Base-by-base conservation (phyloP, 805 yeast species). In the Kodamaea neixiangensis region DNA sequence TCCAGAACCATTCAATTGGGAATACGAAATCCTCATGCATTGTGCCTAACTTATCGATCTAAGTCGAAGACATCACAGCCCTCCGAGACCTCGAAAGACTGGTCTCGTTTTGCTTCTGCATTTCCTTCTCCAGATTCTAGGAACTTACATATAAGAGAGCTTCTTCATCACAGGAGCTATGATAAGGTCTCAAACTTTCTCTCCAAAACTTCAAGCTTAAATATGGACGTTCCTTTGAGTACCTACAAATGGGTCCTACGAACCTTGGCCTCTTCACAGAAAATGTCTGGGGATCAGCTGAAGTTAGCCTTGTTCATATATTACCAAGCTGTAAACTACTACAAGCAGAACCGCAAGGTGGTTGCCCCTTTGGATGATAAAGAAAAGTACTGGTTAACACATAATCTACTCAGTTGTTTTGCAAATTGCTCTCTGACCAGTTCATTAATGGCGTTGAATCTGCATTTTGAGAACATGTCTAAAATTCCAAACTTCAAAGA, bases 381-480 rank as follows among this genome's bases (percentile, higher is more conserved):
- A 5, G 51, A 48, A 31, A 18, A 20, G 47, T 48, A 33, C 43
- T 37, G 47, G 46, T 10, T 43, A 37, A 22, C 25, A 19, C 51
- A 25, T 6, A 35, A 43, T 15, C 19, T 56, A 3, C 52, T 56
- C 7, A 7, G 41, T 1, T 47, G 54, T 22, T 54, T 56, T 15
- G 42, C 34, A 4, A 39, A 44, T 22, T 60, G 65, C 34, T 19
- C 50, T 2, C 47, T 43, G 46, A 11, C 25, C 21, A 25, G 29
- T 34, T 20, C 29, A 43, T 29, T 43, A n/a, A 21, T 35, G 20
- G 42, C 35, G 3, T 51, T 70, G 19, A 65, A 65, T 37, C 25
- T 52, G 13, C 67, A 64, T 60, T 59, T 59, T 21, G 54, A 50
- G 35, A 49, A 60, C 44, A 47, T 60, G 13, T 45, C 29, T 9